Evolutionary conservation across 2,329 filamentous ascomycete genomes (phyloP), one percentile per base, ranked within the genome.

Genomic region (Anthostomella pinea): DNA sequence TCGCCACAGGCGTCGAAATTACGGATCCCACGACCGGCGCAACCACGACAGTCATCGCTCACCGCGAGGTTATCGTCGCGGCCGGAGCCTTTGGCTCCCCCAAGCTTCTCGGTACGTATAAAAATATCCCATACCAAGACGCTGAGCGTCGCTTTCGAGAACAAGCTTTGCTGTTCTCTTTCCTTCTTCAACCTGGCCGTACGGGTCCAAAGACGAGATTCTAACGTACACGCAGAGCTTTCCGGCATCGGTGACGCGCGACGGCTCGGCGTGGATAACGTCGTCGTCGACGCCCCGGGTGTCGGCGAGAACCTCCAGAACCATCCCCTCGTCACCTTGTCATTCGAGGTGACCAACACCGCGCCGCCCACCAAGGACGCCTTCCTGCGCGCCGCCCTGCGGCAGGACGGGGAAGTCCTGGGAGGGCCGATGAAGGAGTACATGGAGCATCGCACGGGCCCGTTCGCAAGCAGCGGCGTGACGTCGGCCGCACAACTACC

Each of bases 11-110:
- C n/a, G 26, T 30, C 6, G 11, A 35, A 22, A 29, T 30, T 23
- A 38, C 29, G 15, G 23, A 26, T n/a, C n/a, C n/a, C n/a, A n/a
- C n/a, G 6, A 23, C 17, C 11, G 42, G 33, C 11, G 41, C 39
- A 21, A 46, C 29, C 8, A 45, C 40, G 20, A 49, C 30, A 0
- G 41, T 57, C 8, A 40, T 28, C 6, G 62, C 61, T 2, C 47
- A 42, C 2, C 61, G 52, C 17, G 69, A 73, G 39, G 60, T 73
- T 3, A 63, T 72, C 17, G 29, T 73, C 4, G 57, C 60, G 2
- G 66, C 64, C 5, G 69, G 69, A 2, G 51, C 61, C 1, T 58
- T 71, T 41, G 62, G 68, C 34, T 61, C 62, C 1, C 67, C 70
- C 4, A 57, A 63, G 13, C 48, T 73, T 18, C 58, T 73, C 5